Percentiles rank a stretch among this genome's conserved stretches.
Conservation (phyloP, 805 yeast genomes). For the Monosporozyma yasuniensis region DNA sequence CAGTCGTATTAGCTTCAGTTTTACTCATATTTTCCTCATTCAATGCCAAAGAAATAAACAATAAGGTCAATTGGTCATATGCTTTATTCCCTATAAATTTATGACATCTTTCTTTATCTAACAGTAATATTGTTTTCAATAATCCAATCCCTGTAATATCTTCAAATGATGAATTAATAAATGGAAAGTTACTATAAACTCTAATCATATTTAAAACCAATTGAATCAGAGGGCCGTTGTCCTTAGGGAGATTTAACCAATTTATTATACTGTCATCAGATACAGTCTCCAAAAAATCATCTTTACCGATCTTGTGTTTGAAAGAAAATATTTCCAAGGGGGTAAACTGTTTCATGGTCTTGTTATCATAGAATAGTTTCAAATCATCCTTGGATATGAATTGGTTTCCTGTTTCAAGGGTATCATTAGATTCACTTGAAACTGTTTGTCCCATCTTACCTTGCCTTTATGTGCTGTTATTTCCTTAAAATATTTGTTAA, state of each 20-base stretch:
- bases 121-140: constrained; percentile 35
- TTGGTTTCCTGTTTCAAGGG: neutral
- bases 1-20: too few relatives aligned
- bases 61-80: constrained; percentile 35
- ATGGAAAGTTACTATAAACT: constrained; percentile 43
- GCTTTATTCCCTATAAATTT: constrained; percentile 29
- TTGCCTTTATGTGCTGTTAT: neutral
- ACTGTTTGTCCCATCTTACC: constrained; percentile 19
- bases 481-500: too few relatives aligned
- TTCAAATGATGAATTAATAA: constrained; percentile 31
- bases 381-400: neutral
- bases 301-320: constrained; percentile 14
- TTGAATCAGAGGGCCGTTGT: constrained; percentile 24
- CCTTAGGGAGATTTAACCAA: constrained; percentile 32
- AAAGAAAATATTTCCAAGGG: constrained; percentile 20
- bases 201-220: constrained; percentile 35
- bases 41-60: constrained; percentile 40
- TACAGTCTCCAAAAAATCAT: constrained; percentile 20
- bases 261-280: constrained; percentile 21
- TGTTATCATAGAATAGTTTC: neutral
- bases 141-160: constrained; percentile 34
- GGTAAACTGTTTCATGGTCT: constrained; percentile 14
- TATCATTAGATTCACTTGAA: constrained; percentile 4
- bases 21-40: constrained; percentile 5
- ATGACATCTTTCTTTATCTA: constrained; percentile 37